Percentiles rank a stretch among this genome's conserved stretches.
Evolutionary conservation across 805 yeast species (phyloP).

Genomic region (Yarrowia yakushimensis): DNA sequence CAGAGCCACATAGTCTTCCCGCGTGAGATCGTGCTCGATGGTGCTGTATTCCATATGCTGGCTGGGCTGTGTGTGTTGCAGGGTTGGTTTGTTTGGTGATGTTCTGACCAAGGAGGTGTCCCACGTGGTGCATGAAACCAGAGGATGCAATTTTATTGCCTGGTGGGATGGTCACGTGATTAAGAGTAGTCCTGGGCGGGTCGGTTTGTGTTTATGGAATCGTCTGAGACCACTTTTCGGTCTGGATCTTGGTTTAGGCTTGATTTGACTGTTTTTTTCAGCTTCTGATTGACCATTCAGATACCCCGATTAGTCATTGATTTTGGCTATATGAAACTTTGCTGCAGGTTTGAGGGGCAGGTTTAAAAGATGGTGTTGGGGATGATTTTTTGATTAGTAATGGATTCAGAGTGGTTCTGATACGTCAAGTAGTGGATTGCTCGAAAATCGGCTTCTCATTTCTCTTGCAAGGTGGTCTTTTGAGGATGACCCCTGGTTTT

Average conservation of each 20-base stretch:
- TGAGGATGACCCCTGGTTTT: background rate
- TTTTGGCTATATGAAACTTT: background rate
- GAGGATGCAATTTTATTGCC: background rate
- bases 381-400: background rate
- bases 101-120: background rate
- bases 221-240: too few species aligned
- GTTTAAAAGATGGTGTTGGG: background rate
- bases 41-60: slow-evolving; percentile 13
- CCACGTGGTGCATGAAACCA: slow-evolving; percentile 15
- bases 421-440: background rate
- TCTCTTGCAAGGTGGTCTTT: background rate
- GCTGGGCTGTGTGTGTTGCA: background rate
- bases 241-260: background rate
- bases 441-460: background rate
- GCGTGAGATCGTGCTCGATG: slow-evolving; percentile 25
- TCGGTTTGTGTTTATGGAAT: too few species aligned
- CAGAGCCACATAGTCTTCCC: slow-evolving; percentile 33
- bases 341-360: background rate
- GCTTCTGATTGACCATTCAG: background rate
- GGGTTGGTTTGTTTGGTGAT: background rate
- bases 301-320: background rate
- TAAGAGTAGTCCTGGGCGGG: too few species aligned
- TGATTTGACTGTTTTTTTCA: background rate
- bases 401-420: background rate
- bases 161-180: background rate